Evolutionary conservation across 1,284 basidiomycete genomes (phyloP).

Genomic region (Pterulicium gracile): DNA sequence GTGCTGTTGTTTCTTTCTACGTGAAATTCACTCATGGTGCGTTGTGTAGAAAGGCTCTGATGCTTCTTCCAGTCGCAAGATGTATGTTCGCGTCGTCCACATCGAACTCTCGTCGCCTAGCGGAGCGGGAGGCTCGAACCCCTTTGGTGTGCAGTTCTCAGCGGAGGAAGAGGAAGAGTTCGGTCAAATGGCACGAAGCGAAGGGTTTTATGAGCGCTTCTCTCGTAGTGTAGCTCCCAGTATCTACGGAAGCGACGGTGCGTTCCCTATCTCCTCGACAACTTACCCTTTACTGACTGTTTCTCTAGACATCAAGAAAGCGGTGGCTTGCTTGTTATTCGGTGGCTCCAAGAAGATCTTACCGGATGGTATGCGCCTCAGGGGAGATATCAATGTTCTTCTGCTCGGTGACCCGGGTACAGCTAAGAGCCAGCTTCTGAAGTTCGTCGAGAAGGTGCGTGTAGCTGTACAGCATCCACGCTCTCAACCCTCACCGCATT

Average conservation of each 20-base stretch:
- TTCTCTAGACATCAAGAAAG: conserved; percentile 88
- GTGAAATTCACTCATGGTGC: conserved; percentile 2
- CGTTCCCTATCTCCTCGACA: conserved; percentile 15
- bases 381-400: conserved; percentile 98
- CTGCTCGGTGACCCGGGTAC: conserved; percentile 97
- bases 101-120: conserved; percentile 80
- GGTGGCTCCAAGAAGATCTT: conserved; percentile 98
- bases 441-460: conserved; percentile 93
- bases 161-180: conserved; percentile 98
- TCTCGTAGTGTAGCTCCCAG: conserved; percentile 92
- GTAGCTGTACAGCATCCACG: not conserved
- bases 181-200: conserved; percentile 78
- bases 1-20: conserved; percentile 17
- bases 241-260: conserved; percentile 91
- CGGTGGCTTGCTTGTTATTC: conserved; percentile 89
- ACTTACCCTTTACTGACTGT: conserved; percentile 7
- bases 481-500: conserved; percentile 2
- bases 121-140: conserved; percentile 57
- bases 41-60: conserved; percentile 56
- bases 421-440: conserved; percentile 98
- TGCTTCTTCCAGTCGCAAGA: conserved; percentile 81
- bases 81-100: conserved; percentile 91
- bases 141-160: conserved; percentile 79
- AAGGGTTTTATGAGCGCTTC: conserved; percentile 91
- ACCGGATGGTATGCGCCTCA: conserved; percentile 93